Base-by-base conservation (phyloP, 2,329 filamentous ascomycete species). In the Hymenoscyphus fraxineus region DNA sequence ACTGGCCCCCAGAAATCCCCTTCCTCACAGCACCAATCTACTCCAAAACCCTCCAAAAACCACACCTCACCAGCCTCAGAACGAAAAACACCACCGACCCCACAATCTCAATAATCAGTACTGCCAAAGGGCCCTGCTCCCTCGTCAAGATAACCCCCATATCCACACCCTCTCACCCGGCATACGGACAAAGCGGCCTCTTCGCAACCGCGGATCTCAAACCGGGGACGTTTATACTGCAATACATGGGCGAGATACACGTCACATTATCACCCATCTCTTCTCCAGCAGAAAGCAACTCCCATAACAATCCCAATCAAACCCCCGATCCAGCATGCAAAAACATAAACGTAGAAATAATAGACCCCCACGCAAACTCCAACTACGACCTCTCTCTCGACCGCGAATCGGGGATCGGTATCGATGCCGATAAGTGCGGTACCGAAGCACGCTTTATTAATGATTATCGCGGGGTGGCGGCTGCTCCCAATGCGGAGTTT, bases 371-470 rank as follows among this genome's bases (percentile, higher is more conserved):
- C 66, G 76, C 77, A n/a, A 64, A 71, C 15, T 85, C 82, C 6
- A 84, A 89, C 76, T 89, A 89, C 72, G 87, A 89, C 72, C 77
- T 90, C 32, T 87, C 85, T 80, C 77, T 89, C 22, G 85, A 87
- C 74, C 78, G 81, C 22, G 85, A 82, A 22, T 79, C 76, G 0
- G 82, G 81, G 16, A 77, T 87, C 0, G 86, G 86, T 2, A 82
- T 89, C 3, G 87, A 90, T 70, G 87, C 87, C 3, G 81, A 79
- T 16, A 73, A 72, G 44, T 76, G 76, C 61, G 87, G 87, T 12
- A 89, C 88, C 70, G 87, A 90, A 76, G 86, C 83, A 1, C 78
- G 87, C 10, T 89, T 88, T 69, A 81, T 88, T 57, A 90, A 90
- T 71, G 87, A 90, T 75, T 90, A 86, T 70, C 79, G 87, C 6